Percentiles rank a stretch among this genome's conserved stretches.
phyloP scores from a whole-genome alignment of 2,329 filamentous ascomycete species.

The Fusarium denticulatum region DNA sequence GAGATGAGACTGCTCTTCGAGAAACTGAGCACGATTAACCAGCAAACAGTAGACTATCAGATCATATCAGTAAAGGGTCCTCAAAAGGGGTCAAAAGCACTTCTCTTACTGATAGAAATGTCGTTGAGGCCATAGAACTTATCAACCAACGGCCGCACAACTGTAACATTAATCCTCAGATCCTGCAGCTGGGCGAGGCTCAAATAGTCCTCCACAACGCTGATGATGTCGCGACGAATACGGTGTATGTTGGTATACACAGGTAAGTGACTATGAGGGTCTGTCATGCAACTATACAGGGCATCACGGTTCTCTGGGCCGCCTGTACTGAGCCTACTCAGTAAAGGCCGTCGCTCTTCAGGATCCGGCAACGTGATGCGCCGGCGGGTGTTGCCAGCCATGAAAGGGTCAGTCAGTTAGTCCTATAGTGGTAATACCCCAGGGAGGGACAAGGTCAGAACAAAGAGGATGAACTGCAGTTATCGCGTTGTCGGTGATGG shows the following conservation, averaged over 20 bases:
- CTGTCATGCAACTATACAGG: slow-evolving; percentile 64
- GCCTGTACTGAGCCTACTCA: slow-evolving; percentile 47
- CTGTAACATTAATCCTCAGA: slow-evolving; percentile 81
- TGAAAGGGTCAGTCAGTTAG: slow-evolving; percentile 16
- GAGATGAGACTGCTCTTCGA: slow-evolving; percentile 79
- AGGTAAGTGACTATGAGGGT: slow-evolving; percentile 70
- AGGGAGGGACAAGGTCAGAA: not conserved
- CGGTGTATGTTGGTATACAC: slow-evolving; percentile 83
- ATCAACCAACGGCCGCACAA: slow-evolving; percentile 85
- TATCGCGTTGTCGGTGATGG: slow-evolving; percentile 14
- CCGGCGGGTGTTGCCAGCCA: slow-evolving; percentile 41
- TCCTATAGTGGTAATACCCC: not conserved
- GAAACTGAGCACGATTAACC: slow-evolving; percentile 82
- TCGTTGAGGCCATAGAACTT: slow-evolving; percentile 82
- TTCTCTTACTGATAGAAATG: slow-evolving; percentile 73
- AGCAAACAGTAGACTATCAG: slow-evolving; percentile 79
- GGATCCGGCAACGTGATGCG: slow-evolving; percentile 47
- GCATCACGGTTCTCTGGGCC: slow-evolving; percentile 42
- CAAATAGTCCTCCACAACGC: slow-evolving; percentile 70
- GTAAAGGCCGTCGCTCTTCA: slow-evolving; percentile 50
- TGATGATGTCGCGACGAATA: slow-evolving; percentile 70
- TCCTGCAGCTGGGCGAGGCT: slow-evolving; percentile 81
- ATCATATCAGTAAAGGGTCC: slow-evolving; percentile 6
- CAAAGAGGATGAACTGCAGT: slow-evolving; percentile 2
- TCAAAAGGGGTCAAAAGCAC: not conserved